These are phyloP conservation scores for Coemansia furcata DNA, from an alignment of 192 early-diverging fungal species.

Conservation along the genomic window DNA sequence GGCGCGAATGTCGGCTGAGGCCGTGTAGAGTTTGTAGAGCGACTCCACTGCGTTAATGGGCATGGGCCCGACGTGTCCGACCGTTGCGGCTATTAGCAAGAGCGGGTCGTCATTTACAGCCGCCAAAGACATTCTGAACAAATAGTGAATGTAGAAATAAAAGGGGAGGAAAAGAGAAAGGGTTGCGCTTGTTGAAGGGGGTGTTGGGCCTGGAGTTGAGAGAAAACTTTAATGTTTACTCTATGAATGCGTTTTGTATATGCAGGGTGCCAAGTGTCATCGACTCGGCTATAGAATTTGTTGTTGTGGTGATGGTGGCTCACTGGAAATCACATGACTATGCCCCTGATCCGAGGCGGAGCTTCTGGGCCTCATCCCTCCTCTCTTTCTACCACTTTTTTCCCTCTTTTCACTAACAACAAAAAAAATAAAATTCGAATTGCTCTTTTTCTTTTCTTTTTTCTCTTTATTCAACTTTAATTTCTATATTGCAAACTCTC, in stretches of 20 bases:
- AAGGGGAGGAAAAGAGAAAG: not conserved
- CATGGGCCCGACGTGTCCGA: not conserved
- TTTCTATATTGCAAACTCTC: not conserved
- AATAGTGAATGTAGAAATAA: not conserved
- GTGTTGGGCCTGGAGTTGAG: too few relatives aligned
- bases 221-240: too few relatives aligned
- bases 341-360: too few relatives aligned
- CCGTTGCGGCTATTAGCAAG: not conserved
- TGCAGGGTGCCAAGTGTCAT: too few relatives aligned
- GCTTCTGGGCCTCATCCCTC: too few relatives aligned
- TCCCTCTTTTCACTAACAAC: not conserved
- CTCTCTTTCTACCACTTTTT: too few relatives aligned
- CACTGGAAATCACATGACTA: too few relatives aligned
- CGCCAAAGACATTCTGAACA: not conserved
- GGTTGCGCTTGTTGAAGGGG: not conserved
- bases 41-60: not conserved
- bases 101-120: slow-evolving; percentile 19
- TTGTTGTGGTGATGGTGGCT: too few relatives aligned
- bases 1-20: slow-evolving; percentile 27
- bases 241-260: too few relatives aligned
- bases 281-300: too few relatives aligned
- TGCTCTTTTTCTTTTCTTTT: not conserved
- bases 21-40: slow-evolving; percentile 1
- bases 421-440: not conserved
- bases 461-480: not conserved